Conservation (phyloP, 768 basidiomycete genomes). For the Phlebiopsis flavidoalba region DNA sequence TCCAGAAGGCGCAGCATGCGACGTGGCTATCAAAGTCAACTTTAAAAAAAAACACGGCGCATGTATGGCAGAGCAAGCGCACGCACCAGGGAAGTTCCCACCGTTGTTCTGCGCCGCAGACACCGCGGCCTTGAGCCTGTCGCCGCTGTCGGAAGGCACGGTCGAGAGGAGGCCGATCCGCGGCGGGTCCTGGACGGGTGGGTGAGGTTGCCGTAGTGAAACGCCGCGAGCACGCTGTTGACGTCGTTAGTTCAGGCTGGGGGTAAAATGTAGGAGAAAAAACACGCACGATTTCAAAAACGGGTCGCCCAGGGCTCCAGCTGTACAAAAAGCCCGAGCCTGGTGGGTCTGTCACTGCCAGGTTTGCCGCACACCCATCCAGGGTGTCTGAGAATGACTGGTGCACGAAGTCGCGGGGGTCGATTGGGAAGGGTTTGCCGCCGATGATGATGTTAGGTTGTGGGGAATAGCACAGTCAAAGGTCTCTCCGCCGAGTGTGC, state of each 20-base stretch:
- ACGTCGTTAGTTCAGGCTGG: background rate
- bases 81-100: constrained; percentile 29
- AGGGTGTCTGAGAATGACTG: constrained; percentile 35
- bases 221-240: constrained; percentile 56
- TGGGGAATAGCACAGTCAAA: constrained; percentile 62
- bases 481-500: constrained; percentile 33
- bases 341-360: constrained; percentile 64
- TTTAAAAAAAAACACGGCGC: background rate
- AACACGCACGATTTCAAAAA: constrained; percentile 65
- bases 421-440: constrained; percentile 64
- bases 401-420: constrained; percentile 64
- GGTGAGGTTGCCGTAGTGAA: constrained; percentile 68
- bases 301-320: constrained; percentile 75
- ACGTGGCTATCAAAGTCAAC: constrained; percentile 26
- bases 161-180: constrained; percentile 71
- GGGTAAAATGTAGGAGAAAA: background rate
- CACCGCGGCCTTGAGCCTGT: constrained; percentile 31
- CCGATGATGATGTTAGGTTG: constrained; percentile 59
- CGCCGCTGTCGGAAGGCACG: constrained; percentile 50
- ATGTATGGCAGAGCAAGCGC: background rate
- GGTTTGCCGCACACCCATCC: constrained; percentile 43
- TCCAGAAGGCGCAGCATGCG: constrained; percentile 37
- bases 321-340: constrained; percentile 57
- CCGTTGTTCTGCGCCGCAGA: constrained; percentile 23
- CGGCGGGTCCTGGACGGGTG: constrained; percentile 66